A percentile compares a stretch with the other conserved stretches of the same genome.
These are phyloP conservation scores for Cytidiella melzeri DNA, from an alignment of 768 basidiomycete genomes.

Conservation along the genomic window DNA sequence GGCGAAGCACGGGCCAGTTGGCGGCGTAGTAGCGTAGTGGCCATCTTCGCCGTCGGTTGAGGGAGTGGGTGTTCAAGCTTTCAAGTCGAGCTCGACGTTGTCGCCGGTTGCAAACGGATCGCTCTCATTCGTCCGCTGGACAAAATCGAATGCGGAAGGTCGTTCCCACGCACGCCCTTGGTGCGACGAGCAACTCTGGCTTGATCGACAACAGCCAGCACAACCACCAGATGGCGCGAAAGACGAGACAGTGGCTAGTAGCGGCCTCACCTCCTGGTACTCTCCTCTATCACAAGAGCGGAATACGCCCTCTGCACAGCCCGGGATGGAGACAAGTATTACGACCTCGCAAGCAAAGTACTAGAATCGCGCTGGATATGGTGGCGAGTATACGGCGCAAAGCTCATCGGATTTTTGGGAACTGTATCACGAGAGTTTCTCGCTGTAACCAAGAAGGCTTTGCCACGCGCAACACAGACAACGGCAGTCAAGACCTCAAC, in stretches of 20 bases:
- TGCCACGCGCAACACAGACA: no score
- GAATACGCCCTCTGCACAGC: constrained; percentile 57
- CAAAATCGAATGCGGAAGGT: constrained; percentile 9
- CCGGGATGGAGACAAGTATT: constrained; percentile 51
- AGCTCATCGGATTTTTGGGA: no score
- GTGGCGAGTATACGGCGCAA: no score
- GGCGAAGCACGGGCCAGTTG: constrained; percentile 37
- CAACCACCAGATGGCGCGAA: constrained; percentile 2
- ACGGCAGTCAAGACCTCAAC: no score
- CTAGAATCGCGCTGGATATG: background rate
- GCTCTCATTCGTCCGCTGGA: constrained; percentile 21
- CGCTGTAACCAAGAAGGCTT: no score
- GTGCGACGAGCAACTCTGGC: background rate
- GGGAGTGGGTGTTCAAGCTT: constrained; percentile 2
- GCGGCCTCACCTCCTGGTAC: background rate
- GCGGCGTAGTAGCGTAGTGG: constrained; percentile 60
- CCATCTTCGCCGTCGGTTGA: constrained; percentile 41
- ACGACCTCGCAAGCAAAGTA: constrained; percentile 38
- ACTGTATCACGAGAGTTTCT: no score
- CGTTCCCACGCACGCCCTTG: constrained; percentile 12
- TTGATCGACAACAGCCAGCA: no score
- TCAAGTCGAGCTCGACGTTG: constrained; percentile 2
- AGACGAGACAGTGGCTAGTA: background rate
- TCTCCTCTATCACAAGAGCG: constrained; percentile 17
- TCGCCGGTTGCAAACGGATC: constrained; percentile 26